Evolutionary conservation across 1,139 yeast genomes (phyloP).

Genomic region (Sugiyamaella pinicola): DNA sequence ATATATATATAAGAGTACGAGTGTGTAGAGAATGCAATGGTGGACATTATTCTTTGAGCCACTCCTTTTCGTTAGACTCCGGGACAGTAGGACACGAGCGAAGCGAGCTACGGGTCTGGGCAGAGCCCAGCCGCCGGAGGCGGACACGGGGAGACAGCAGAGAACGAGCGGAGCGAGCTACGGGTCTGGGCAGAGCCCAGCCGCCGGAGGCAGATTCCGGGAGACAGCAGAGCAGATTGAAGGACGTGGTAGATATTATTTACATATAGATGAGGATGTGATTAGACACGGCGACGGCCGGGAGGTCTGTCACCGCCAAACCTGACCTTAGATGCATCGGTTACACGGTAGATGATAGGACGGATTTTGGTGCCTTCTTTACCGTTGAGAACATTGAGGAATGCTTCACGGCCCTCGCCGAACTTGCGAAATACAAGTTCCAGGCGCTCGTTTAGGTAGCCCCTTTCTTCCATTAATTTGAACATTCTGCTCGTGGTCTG

Average conservation of each 20-base stretch:
- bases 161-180: background rate
- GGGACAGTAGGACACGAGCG: too few relatives aligned
- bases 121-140: background rate
- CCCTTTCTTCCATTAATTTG: conserved; percentile 60
- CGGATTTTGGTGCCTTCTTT: conserved; percentile 79
- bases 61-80: too few relatives aligned
- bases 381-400: conserved; percentile 80
- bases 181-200: background rate
- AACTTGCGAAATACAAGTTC: conserved; percentile 79
- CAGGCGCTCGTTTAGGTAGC: conserved; percentile 45
- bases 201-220: background rate
- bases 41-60: too few relatives aligned
- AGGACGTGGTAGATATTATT: too few relatives aligned
- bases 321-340: conserved; percentile 78
- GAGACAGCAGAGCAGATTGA: background rate
- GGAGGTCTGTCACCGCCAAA: conserved; percentile 94
- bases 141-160: background rate
- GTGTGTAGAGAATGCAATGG: too few relatives aligned
- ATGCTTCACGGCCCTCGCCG: conserved; percentile 90
- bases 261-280: background rate
- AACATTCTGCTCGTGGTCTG: conserved; percentile 79
- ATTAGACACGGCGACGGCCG: conserved; percentile 73
- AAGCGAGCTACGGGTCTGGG: background rate
- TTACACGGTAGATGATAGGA: conserved; percentile 63
- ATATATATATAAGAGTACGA: too few relatives aligned